Base-by-base conservation (phyloP, 768 basidiomycete species). In the Boletellus sp. region DNA sequence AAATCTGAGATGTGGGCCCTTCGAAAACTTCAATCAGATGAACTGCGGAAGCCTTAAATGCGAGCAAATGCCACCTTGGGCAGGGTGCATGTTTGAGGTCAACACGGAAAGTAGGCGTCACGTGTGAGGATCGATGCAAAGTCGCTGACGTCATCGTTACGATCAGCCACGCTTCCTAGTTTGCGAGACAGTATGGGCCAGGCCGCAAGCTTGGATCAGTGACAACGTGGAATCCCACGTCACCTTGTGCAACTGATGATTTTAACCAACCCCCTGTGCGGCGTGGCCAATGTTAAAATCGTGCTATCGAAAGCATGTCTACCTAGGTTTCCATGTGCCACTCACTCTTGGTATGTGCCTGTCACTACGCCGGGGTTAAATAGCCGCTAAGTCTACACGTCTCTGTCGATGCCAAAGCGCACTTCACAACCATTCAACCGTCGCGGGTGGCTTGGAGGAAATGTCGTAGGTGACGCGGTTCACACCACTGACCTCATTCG, bases 391-490 rank as follows among this genome's bases (percentile, higher is more conserved):
- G n/a, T n/a, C n/a, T n/a, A n/a, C n/a, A n/a, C n/a, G n/a, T n/a
- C n/a, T n/a, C n/a, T n/a, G n/a, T 28, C 2, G 28, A 11, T 28
- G 28, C 7, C 8, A n/a, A n/a, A n/a, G n/a, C n/a, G 9, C 28
- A 11, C 28, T 28, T 69, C 34, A 76, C 47, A 76, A 54, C 75
- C 76, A 76, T 56, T 77, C 76, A 24, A 76, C 74, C 11, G 74
- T 76, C 45, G 89, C 93, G 48, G 95, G 95, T 35, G 95, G 96
- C 72, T 99, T 98, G 47, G 90, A 93, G 2, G 95, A 96, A 50
- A 98, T 91, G 64, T 99, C 96, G 61, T 91, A 93, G 9, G 92
- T 92, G 36, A 97, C 89, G 35, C 94, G 84, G 72, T 97, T 97
- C 66, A 98, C 84, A n/a, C 96, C 96, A 54, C 78, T 75, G 8